phyloP scores from a whole-genome alignment of 2,329 filamentous ascomycete genomes.

The Tolypocladium paradoxum region DNA sequence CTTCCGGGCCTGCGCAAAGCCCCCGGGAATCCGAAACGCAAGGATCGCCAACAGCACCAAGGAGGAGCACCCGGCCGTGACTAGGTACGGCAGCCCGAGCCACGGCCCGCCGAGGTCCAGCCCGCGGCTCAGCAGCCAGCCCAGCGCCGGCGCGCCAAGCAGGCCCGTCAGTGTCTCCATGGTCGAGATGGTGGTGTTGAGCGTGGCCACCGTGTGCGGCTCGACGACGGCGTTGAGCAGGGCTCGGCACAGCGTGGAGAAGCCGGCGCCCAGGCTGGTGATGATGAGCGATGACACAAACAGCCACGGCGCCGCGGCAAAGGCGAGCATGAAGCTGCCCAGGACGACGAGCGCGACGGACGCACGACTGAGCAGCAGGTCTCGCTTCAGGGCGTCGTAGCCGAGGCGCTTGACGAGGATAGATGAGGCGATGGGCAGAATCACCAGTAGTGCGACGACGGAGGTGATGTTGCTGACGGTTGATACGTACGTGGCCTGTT shows the following conservation, averaged over 20 bases:
- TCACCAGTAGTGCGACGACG: slow-evolving; percentile 24
- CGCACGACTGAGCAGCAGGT: slow-evolving; percentile 27
- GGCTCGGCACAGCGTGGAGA: slow-evolving; percentile 31
- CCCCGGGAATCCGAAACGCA: slow-evolving; percentile 13
- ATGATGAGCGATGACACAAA: slow-evolving; percentile 31
- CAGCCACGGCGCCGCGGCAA: slow-evolving; percentile 22
- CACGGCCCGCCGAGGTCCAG: slow-evolving; percentile 33
- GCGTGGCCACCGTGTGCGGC: slow-evolving; percentile 38
- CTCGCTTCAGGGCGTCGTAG: slow-evolving; percentile 23
- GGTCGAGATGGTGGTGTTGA: slow-evolving; percentile 41
- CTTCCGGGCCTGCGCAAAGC: slow-evolving; percentile 5
- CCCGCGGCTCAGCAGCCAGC: slow-evolving; percentile 33
- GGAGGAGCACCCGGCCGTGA: slow-evolving; percentile 21
- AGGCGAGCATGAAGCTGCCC: slow-evolving; percentile 26
- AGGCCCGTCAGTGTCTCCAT: slow-evolving; percentile 39
- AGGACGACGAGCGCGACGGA: slow-evolving; percentile 19
- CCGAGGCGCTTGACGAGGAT: slow-evolving; percentile 19
- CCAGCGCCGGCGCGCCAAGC: slow-evolving; percentile 33
- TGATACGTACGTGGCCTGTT: slow-evolving; percentile 30
- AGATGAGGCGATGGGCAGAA: slow-evolving; percentile 25
- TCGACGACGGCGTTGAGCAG: slow-evolving; percentile 43
- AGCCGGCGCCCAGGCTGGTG: slow-evolving; percentile 33
- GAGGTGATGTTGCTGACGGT: slow-evolving; percentile 26
- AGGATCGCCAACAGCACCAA: slow-evolving; percentile 19
- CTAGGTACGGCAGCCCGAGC: slow-evolving; percentile 39